A percentile compares a stretch with the other conserved stretches of the same genome.
Conservation (phyloP, 805 yeast genomes). For the Henningerozyma blattae region DNA sequence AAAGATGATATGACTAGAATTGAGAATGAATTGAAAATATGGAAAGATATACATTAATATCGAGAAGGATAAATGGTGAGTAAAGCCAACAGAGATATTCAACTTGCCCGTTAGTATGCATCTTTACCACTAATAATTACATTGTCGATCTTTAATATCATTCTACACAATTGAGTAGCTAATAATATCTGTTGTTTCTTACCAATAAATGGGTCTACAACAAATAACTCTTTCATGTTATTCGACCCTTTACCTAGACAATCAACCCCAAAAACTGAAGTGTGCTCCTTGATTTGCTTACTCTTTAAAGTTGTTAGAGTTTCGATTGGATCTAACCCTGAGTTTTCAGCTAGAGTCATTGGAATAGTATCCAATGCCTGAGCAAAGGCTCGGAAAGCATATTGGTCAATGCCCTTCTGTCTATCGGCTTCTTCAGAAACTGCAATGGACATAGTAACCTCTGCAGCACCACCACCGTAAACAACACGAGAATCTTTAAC, state of each 20-base stretch:
- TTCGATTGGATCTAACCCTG: constrained; percentile 91
- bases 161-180: constrained; percentile 95
- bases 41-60: no score
- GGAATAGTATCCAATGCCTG: constrained; percentile 86
- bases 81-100: no score
- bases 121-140: constrained; percentile 87
- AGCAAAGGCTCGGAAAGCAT: constrained; percentile 93
- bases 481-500: constrained; percentile 87
- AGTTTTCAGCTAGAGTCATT: constrained; percentile 91
- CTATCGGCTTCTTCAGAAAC: constrained; percentile 86
- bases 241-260: constrained; percentile 80
- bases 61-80: no score
- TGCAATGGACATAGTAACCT: constrained; percentile 83
- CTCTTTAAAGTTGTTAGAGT: constrained; percentile 75
- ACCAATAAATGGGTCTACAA: constrained; percentile 94
- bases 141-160: constrained; percentile 94
- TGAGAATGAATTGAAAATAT: no score
- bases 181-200: constrained; percentile 90
- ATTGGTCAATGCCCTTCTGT: constrained; percentile 92
- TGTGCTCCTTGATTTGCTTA: constrained; percentile 64
- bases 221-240: constrained; percentile 90
- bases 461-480: constrained; percentile 99
- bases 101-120: constrained; percentile 39
- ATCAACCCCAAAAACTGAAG: constrained; percentile 78
- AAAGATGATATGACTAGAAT: no score